Evolutionary conservation across 352 stramenopile species (phyloP).

Genomic region (Phytopythium sindhum): DNA sequence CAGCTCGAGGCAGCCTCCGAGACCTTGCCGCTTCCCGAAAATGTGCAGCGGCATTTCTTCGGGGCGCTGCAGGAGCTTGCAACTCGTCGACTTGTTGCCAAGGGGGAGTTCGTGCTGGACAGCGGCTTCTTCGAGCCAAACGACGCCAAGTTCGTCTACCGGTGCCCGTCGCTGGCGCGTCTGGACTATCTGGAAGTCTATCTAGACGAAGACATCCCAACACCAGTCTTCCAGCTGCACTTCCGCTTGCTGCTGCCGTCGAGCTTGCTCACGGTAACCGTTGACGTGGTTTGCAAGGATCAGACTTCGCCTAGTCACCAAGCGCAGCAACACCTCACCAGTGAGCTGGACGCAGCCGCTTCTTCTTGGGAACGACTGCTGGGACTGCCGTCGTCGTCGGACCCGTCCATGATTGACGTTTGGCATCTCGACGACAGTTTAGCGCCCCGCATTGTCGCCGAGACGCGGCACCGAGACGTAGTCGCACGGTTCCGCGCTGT

Average conservation of each 20-base stretch:
- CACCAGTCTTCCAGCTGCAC: slow-evolving; percentile 41
- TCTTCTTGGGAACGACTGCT: slow-evolving; percentile 60
- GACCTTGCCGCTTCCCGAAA: slow-evolving; percentile 7
- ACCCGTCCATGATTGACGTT: slow-evolving; percentile 73
- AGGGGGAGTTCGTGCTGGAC: slow-evolving; percentile 40
- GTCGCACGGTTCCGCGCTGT: slow-evolving; percentile 52
- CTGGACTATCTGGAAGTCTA: slow-evolving; percentile 69
- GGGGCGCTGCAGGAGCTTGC: slow-evolving; percentile 25
- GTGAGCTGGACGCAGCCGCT: not conserved
- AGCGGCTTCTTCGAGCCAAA: slow-evolving; percentile 42
- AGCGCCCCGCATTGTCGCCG: slow-evolving; percentile 46
- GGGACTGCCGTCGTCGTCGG: slow-evolving; percentile 40
- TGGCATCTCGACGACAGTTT: slow-evolving; percentile 62
- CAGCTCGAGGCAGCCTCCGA: slow-evolving; percentile 11
- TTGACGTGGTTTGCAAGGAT: slow-evolving; percentile 41
- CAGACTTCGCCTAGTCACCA: not conserved
- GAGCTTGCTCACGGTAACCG: slow-evolving; percentile 45
- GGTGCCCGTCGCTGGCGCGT: slow-evolving; percentile 44
- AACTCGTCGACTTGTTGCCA: slow-evolving; percentile 26
- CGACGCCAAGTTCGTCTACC: slow-evolving; percentile 61
- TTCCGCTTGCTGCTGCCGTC: slow-evolving; percentile 43
- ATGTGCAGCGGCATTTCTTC: slow-evolving; percentile 39
- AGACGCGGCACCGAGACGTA: slow-evolving; percentile 66
- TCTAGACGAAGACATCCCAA: slow-evolving; percentile 47
- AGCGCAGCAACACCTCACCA: not conserved